A percentile compares a stretch with the other conserved stretches of the same genome.
Evolutionary conservation across 2,329 filamentous ascomycete genomes (phyloP).

Genomic region (Emergomyces pasteurianus): DNA sequence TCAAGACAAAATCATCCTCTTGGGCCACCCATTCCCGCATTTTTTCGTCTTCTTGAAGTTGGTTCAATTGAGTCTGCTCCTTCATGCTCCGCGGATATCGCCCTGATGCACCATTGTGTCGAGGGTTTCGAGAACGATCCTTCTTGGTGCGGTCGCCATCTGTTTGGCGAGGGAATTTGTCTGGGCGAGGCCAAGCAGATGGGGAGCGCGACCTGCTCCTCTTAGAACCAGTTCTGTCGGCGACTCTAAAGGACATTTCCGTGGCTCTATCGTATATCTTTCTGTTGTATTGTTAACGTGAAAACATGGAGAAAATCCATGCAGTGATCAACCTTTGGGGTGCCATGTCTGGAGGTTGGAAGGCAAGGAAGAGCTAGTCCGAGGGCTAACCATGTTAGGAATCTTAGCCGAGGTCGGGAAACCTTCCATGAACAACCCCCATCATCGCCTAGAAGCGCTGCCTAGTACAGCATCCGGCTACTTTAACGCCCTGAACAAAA

Average conservation of each 20-base stretch:
- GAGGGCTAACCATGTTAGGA: not conserved
- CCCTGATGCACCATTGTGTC: conserved; percentile 12
- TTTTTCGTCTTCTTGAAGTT: conserved; percentile 63
- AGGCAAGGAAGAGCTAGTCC: not conserved
- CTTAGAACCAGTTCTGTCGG: conserved; percentile 25
- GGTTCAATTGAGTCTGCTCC: conserved; percentile 37
- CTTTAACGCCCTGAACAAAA: not conserved
- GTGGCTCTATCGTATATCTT: not conserved
- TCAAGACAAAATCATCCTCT: conserved; percentile 90
- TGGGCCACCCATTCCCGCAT: conserved; percentile 77
- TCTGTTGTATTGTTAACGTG: not conserved
- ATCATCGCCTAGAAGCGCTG: not conserved
- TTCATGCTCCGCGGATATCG: conserved; percentile 16
- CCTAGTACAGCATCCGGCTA: not conserved
- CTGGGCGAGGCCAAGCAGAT: conserved; percentile 26
- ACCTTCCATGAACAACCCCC: not conserved
- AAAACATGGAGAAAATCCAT: not conserved
- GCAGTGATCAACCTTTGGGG: too few species aligned
- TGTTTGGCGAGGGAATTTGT: conserved; percentile 25
- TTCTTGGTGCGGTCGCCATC: conserved; percentile 14
- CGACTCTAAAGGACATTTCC: conserved; percentile 23
- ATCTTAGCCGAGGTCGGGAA: conserved; percentile 3
- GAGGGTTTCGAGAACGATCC: conserved; percentile 13
- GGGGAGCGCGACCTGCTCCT: conserved; percentile 33
- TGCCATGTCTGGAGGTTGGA: not conserved